Evolutionary conservation across 225 moss, liverwort and hornwort species (phyloP), one percentile per base, ranked within the genome.

Genomic region (Asterella californica): DNA sequence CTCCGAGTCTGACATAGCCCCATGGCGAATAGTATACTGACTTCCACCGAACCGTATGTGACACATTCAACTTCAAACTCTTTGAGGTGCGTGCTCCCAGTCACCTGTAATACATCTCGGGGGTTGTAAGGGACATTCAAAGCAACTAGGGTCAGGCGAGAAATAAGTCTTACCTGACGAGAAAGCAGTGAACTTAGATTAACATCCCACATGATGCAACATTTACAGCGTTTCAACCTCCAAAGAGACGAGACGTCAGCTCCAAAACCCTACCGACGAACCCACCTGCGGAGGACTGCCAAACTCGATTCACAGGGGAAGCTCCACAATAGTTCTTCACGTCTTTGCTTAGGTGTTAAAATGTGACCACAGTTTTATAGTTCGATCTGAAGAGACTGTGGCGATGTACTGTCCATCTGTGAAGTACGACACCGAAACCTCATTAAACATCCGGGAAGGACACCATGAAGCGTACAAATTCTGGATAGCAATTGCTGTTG

Each of bases 361-460:
- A 71, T 89, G 91, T 74, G 96, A 91, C 97, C 97, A 97, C 47
- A 99, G 82, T 76, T 94, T 99, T 70, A 99, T 92, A 47, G 94
- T 93, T 82, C 92, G 93, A 78, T 99, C 97, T 79, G 93, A 94
- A 27, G 97, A 94, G 33, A 93, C 97, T 69, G 92, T 99, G 36
- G 84, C 94, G 76, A 99, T 89, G 82, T 92, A 86, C 49, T 84
- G 91, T 70, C 97, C 94, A 87, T 93, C 97, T 92, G 91, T 82
- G 83, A 71, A 37, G 74, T 59, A 75, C 46, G 30, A 46, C 71
- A 79, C 0, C 25, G 3, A 45, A 36, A 24, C 52, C 17, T 0
- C 32, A 30, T 15, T 8, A 32, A 65, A 32, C 2, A 32, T 29
- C 29, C 12, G 8, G 9, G 0, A 65, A 46, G 22, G 42, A 24